Conservation (phyloP, 345 rosid genomes). For the Gossypium bickii region DNA sequence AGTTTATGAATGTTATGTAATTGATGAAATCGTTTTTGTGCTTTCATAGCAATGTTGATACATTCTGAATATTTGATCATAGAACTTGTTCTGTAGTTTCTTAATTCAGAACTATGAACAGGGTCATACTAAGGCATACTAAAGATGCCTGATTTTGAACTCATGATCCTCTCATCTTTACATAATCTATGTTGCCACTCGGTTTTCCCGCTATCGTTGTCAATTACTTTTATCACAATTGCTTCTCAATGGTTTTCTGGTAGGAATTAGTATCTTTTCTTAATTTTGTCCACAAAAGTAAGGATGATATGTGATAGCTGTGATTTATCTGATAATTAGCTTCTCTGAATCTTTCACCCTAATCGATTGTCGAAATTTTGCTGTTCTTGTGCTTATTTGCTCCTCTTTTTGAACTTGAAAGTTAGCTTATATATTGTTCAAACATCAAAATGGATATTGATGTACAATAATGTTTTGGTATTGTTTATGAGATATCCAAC, state of each 20-base stretch:
- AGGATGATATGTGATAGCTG: neutral
- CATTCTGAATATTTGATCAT: neutral
- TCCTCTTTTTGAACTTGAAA: neutral
- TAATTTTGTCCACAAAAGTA: neutral
- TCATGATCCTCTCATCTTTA: neutral
- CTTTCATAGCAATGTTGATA: neutral
- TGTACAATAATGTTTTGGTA: too few species aligned
- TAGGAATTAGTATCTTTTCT: neutral
- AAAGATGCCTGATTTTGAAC: neutral
- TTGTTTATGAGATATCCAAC: too few species aligned
- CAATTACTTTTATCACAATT: neutral
- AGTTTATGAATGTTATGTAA: neutral
- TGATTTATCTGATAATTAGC: neutral
- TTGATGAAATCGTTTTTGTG: neutral
- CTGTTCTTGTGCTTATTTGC: neutral
- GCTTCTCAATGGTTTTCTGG: neutral
- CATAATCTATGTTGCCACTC: neutral
- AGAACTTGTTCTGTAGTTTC: neutral
- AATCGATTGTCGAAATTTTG: neutral
- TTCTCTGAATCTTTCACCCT: neutral
- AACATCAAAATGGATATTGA: neutral
- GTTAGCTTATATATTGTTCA: conserved; percentile 9
- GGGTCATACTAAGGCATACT: neutral
- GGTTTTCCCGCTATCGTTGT: neutral
- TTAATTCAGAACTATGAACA: neutral